phyloP scores from a whole-genome alignment of 148 eudicot genomes.

The Spergularia marina region DNA sequence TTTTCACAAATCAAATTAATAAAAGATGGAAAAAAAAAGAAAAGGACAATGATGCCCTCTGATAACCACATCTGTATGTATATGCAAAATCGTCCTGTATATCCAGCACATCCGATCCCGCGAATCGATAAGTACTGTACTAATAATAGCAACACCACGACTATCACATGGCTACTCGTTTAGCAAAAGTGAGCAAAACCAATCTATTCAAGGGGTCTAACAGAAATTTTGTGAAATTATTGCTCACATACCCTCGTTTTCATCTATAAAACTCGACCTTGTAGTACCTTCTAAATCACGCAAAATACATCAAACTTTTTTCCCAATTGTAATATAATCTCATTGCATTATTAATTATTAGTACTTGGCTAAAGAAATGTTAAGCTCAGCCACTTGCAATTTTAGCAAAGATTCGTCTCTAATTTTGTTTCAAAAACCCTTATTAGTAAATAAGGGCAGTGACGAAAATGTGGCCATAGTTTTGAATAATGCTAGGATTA shows the following conservation, averaged over 20 bases:
- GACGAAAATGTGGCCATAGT: background rate
- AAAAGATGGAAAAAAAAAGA: too few species aligned
- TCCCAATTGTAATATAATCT: background rate
- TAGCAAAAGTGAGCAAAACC: too few species aligned
- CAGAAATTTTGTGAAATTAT: background rate
- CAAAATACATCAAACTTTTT: background rate
- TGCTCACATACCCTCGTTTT: background rate
- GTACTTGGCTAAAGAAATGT: background rate
- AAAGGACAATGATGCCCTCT: too few species aligned
- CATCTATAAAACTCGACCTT: background rate
- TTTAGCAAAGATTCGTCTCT: constrained; percentile 13
- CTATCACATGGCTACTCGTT: too few species aligned
- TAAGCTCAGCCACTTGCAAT: constrained; percentile 10
- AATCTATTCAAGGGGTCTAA: too few species aligned
- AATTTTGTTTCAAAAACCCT: background rate
- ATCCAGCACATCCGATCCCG: too few species aligned
- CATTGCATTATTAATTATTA: background rate
- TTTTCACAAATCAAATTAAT: too few species aligned
- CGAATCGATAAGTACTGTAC: too few species aligned
- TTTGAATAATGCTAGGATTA: background rate
- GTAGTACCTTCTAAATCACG: background rate
- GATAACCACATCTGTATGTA: too few species aligned
- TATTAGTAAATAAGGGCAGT: background rate
- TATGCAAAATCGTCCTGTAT: too few species aligned
- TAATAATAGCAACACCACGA: too few species aligned